Evolutionary conservation across 768 basidiomycete species (phyloP).

Genomic region (Boletellus sp.): DNA sequence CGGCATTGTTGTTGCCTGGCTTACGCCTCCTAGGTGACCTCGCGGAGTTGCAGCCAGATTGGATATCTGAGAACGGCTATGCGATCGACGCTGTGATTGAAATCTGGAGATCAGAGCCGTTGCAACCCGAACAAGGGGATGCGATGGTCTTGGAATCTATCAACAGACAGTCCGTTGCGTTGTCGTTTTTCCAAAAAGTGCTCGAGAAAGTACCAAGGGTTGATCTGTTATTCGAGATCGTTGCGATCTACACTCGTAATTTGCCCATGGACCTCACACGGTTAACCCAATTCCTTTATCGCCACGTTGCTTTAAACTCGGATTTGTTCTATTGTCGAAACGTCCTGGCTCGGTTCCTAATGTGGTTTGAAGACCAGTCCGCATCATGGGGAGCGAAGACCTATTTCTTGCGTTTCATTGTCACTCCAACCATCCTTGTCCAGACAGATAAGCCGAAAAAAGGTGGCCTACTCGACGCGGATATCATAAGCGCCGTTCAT

Average conservation of each 20-base stretch:
- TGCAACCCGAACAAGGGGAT: conserved; percentile 42
- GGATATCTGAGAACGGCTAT: conserved; percentile 65
- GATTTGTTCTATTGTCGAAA: conserved; percentile 73
- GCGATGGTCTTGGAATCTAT: conserved; percentile 46
- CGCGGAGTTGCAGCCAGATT: conserved; percentile 57
- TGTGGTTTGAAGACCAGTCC: conserved; percentile 69
- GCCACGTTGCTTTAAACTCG: conserved; percentile 73
- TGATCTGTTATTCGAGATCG: conserved; percentile 85
- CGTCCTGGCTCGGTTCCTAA: conserved; percentile 78
- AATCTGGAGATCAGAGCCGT: conserved; percentile 61
- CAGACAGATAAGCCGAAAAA: conserved; percentile 59
- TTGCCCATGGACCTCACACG: conserved; percentile 78
- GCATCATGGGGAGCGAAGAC: conserved; percentile 75
- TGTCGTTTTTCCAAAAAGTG: conserved; percentile 74
- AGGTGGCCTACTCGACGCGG: conserved; percentile 63
- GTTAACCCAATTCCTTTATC: conserved; percentile 81
- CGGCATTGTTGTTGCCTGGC: conserved; percentile 57
- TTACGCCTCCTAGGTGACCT: conserved; percentile 78
- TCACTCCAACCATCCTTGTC: conserved; percentile 83
- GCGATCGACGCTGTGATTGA: conserved; percentile 69
- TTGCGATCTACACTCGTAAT: conserved; percentile 74
- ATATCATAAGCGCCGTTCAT: conserved; percentile 68
- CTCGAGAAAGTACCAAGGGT: conserved; percentile 71
- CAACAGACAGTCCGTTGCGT: conserved; percentile 60
- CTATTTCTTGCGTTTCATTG: conserved; percentile 71